These are phyloP conservation scores for Boletus sensibilis DNA, from an alignment of 768 basidiomycete species.

Conservation along the genomic window DNA sequence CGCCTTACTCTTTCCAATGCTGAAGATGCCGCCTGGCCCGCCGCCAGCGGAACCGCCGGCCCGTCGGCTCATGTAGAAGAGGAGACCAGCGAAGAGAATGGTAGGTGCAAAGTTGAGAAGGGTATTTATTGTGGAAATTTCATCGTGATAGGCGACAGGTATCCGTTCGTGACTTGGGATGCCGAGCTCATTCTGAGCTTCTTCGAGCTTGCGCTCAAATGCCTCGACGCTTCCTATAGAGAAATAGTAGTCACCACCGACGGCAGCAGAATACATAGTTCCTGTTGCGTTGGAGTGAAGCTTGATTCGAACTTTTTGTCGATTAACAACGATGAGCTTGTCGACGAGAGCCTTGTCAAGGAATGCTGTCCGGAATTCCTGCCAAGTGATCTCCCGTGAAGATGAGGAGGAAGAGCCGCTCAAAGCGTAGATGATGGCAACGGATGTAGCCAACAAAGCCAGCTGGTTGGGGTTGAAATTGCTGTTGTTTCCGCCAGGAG, in stretches of 20 bases:
- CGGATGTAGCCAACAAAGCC: constrained; percentile 54
- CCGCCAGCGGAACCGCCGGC: constrained; percentile 59
- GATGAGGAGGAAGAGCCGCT: constrained; percentile 45
- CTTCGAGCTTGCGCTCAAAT: constrained; percentile 93
- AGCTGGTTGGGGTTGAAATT: constrained; percentile 57
- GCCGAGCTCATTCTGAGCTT: constrained; percentile 88
- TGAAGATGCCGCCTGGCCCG: constrained; percentile 89
- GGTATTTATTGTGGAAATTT: constrained; percentile 81
- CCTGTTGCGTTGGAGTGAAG: constrained; percentile 88
- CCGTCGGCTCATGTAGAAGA: constrained; percentile 82
- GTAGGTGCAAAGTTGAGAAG: constrained; percentile 94
- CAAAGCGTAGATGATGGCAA: constrained; percentile 65
- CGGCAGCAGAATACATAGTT: constrained; percentile 65
- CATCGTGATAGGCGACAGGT: constrained; percentile 95
- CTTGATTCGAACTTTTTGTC: constrained; percentile 86
- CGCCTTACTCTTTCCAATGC: constrained; percentile 92
- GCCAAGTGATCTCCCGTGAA: constrained; percentile 97
- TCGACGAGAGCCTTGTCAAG: constrained; percentile 96
- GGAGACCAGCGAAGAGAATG: constrained; percentile 82
- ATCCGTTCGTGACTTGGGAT: constrained; percentile 92
- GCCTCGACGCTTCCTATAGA: constrained; percentile 97
- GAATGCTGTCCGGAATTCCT: constrained; percentile 97
- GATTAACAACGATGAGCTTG: constrained; percentile 88
- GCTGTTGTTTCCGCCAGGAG: constrained; percentile 42
- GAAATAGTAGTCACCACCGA: constrained; percentile 78